These are phyloP conservation scores for Drechslerella coelobrocha DNA, from an alignment of 2,329 filamentous ascomycete genomes.

Conservation along the genomic window DNA sequence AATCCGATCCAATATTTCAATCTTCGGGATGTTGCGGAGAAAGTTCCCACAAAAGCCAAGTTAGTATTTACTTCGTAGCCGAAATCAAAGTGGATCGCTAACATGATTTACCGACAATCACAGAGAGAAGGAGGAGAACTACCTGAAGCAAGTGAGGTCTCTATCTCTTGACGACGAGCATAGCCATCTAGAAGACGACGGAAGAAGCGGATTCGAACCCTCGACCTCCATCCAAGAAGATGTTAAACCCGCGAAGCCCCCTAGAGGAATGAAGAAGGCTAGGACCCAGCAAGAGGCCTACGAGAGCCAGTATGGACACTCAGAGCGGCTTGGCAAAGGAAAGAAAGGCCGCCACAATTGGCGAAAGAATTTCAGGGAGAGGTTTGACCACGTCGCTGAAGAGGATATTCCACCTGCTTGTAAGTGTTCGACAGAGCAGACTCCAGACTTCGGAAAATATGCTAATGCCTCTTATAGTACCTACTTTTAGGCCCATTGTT, in stretches of 20 bases:
- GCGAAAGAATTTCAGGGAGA: neutral
- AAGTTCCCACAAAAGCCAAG: slow-evolving; percentile 35
- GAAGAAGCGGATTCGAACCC: neutral
- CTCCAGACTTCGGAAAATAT: neutral
- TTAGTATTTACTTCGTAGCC: slow-evolving; percentile 5
- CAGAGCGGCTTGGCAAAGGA: neutral
- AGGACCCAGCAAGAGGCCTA: neutral
- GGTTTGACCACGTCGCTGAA: neutral
- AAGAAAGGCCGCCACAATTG: neutral
- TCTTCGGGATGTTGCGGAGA: slow-evolving; percentile 42
- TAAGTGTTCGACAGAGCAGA: neutral
- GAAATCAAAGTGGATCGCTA: neutral
- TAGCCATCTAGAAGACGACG: neutral
- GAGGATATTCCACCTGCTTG: neutral
- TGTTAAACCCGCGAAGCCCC: neutral
- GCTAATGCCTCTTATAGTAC: slow-evolving; percentile 11
- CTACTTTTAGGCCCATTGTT: slow-evolving; percentile 10
- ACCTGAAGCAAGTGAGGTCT: neutral
- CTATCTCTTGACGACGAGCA: neutral
- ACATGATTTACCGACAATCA: neutral
- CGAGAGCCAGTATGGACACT: too few species aligned
- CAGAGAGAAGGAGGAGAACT: slow-evolving; percentile 12
- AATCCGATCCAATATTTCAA: slow-evolving; percentile 25
- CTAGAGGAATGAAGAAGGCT: neutral
- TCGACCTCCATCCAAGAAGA: too few species aligned